Evolutionary conservation across 2,329 filamentous ascomycete species (phyloP).

Genomic region (Meredithiella fracta): DNA sequence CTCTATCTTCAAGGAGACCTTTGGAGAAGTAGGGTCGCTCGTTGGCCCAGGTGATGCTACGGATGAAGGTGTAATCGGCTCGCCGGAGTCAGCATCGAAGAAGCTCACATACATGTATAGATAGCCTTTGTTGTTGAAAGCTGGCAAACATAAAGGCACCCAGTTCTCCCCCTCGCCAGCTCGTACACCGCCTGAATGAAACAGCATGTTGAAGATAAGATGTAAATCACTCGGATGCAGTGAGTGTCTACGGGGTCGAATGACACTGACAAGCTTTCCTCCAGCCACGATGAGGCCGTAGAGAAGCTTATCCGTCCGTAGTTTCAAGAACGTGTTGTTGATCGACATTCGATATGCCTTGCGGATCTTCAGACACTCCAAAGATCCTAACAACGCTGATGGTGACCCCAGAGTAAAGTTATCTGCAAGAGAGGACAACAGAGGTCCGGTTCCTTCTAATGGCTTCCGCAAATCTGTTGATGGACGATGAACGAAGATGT

Average conservation of each 20-base stretch:
- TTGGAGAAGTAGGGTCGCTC: neutral
- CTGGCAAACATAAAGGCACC: slow-evolving; percentile 89
- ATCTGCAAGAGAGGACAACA: slow-evolving; percentile 83
- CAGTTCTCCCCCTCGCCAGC: slow-evolving; percentile 86
- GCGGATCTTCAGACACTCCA: slow-evolving; percentile 84
- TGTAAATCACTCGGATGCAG: slow-evolving; percentile 90
- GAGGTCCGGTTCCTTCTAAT: slow-evolving; percentile 74
- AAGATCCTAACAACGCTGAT: slow-evolving; percentile 69
- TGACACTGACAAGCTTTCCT: slow-evolving; percentile 82
- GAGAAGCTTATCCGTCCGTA: slow-evolving; percentile 59
- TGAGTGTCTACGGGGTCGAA: slow-evolving; percentile 85
- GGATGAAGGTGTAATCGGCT: slow-evolving; percentile 2
- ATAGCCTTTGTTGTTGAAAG: slow-evolving; percentile 93
- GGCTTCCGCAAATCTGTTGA: slow-evolving; percentile 88
- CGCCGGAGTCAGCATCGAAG: slow-evolving; percentile 41
- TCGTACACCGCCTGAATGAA: slow-evolving; percentile 83
- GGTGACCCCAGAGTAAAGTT: slow-evolving; percentile 88
- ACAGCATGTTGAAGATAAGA: slow-evolving; percentile 98
- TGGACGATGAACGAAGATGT: slow-evolving; percentile 75
- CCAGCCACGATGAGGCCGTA: slow-evolving; percentile 91
- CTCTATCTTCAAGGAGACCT: neutral
- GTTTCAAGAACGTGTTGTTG: slow-evolving; percentile 72
- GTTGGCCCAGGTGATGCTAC: neutral
- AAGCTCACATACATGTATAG: slow-evolving; percentile 99
- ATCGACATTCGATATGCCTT: slow-evolving; percentile 76